Evolutionary conservation across 139 green algal genomes (phyloP), one percentile per base, ranked within the genome.

Genomic region (Coelastrella sp.): DNA sequence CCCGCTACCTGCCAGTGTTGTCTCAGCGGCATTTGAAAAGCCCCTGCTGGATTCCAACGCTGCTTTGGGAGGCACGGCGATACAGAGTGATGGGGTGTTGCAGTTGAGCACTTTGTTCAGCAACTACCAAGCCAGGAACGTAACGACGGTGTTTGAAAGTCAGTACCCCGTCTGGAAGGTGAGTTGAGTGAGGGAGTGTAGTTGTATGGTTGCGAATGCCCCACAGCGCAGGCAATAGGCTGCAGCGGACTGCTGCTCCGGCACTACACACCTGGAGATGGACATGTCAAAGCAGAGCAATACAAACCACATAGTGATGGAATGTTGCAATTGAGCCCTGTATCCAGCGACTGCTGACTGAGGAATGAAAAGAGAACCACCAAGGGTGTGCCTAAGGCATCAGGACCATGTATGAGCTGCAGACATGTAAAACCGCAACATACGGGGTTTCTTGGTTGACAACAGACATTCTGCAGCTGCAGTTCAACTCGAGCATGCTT

Each of bases 101-200:
- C 73, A 83, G 57, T 22, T 90, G 20, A 90, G 85, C 73, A 90
- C 22, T 32, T 22, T 91, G 78, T 68, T 91, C 19, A 60, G 61
- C 47, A 20, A 19, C 54, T 91, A 91, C 56, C 64, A 78, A 32
- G 56, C 74, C 5, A 47, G 65, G 19, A 91, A 91, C 57, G 58
- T 81, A 17, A 91, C 78, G n/a, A 81, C 78, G 14, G 32, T 64
- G 16, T 91, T 59, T n/a, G 56, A 73, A 20, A 80, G 59, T 10
- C 61, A 77, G 4, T 91, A 91, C 87, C 77, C 77, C 22, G 65
- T 91, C 0, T 91, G 87, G 87, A 80, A 79, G 87, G 87, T 86
- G 57, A 68, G 84, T 20, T n/a, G 14, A 71, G 3, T 7, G 3
- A 4, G 64, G 3, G 3, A 71, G 11, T 47, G 32, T 47, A 47